Evolutionary conservation across 257 asterid species (phyloP).

Genomic region (Leonotis leonurus): DNA sequence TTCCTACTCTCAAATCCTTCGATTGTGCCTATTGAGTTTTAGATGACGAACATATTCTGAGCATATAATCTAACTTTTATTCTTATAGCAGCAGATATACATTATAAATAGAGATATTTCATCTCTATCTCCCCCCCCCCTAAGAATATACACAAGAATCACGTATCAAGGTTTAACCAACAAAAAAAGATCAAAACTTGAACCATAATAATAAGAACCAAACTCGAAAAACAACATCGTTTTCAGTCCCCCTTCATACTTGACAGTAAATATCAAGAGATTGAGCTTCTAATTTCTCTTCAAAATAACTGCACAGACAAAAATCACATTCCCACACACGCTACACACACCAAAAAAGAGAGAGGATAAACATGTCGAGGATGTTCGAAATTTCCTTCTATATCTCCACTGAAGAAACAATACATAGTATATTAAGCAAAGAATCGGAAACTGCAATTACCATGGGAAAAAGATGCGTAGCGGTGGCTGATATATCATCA

Average conservation of each 20-base stretch:
- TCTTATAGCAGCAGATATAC: not conserved
- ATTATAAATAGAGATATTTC: not conserved
- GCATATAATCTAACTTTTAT: not conserved
- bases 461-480: constrained; percentile 73
- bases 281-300: not conserved
- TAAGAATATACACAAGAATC: not conserved
- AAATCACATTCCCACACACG: not conserved
- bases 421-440: not conserved
- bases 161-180: not conserved
- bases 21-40: too few relatives aligned
- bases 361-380: not conserved
- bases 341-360: not conserved
- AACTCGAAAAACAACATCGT: not conserved
- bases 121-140: not conserved
- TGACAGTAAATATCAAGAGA: not conserved
- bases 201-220: not conserved
- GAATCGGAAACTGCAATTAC: constrained; percentile 17
- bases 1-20: too few relatives aligned
- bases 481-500: constrained; percentile 60
- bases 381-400: not conserved
- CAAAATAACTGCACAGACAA: not conserved
- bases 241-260: not conserved
- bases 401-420: not conserved
- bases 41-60: not conserved
- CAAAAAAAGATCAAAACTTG: not conserved